Evolutionary conservation across 2,329 filamentous ascomycete species (phyloP).

Genomic region (Penicillium brasilianum): DNA sequence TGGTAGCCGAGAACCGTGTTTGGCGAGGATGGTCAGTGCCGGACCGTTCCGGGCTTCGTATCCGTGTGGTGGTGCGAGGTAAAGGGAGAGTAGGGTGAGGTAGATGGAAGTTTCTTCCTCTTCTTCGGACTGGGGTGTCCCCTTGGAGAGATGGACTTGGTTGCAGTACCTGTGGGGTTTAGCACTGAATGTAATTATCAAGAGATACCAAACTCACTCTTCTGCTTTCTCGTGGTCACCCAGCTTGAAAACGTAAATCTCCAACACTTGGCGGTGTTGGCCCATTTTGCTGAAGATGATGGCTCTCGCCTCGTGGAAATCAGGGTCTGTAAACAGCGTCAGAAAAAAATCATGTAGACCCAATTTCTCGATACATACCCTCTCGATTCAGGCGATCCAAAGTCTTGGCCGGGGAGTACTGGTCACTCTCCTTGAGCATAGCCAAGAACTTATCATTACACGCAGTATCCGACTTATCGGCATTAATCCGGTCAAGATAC

Average conservation of each 20-base stretch:
- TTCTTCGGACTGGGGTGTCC: constrained; percentile 42
- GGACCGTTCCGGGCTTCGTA: constrained; percentile 75
- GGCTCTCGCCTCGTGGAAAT: constrained; percentile 87
- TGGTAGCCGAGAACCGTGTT: constrained; percentile 88
- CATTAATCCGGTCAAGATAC: constrained; percentile 63
- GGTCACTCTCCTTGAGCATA: constrained; percentile 75
- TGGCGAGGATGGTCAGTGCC: constrained; percentile 84
- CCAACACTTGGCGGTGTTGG: constrained; percentile 91
- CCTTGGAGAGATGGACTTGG: constrained; percentile 70
- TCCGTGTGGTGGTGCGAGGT: constrained; percentile 78
- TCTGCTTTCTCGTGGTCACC: constrained; percentile 87
- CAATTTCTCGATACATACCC: constrained; percentile 58
- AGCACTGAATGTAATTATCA: constrained; percentile 14
- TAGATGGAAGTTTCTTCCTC: constrained; percentile 79
- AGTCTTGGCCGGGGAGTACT: constrained; percentile 80
- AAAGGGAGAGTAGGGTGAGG: constrained; percentile 85
- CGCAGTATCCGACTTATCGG: constrained; percentile 55
- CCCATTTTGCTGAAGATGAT: constrained; percentile 94
- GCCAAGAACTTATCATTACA: constrained; percentile 70
- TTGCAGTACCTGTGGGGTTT: constrained; percentile 75
- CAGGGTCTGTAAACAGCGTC: constrained; percentile 64
- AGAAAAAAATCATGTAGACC: constrained; percentile 1
- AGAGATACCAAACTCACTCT: constrained; percentile 65
- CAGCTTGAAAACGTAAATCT: constrained; percentile 96
- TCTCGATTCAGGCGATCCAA: constrained; percentile 79